Conservation (phyloP, 345 rosid genomes). For the Salix arbutifolia region DNA sequence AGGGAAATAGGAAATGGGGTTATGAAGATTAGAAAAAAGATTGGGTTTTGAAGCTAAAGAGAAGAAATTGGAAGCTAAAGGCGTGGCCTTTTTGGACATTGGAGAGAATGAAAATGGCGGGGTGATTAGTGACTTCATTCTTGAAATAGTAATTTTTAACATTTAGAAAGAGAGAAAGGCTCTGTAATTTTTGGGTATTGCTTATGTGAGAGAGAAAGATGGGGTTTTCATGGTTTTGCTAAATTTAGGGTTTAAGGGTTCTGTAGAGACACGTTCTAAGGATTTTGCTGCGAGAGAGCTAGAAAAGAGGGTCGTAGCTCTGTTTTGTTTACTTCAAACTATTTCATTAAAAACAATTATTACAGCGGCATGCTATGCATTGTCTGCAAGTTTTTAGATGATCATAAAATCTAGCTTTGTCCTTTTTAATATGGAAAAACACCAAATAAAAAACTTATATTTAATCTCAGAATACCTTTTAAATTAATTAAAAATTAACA, state of each 20-base stretch:
- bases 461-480: too few species aligned
- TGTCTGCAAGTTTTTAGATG: too few species aligned
- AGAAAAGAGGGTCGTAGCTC: too few species aligned
- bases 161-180: neutral
- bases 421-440: too few species aligned
- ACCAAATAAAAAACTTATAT: too few species aligned
- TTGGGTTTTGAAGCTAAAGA: conserved; percentile 22
- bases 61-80: conserved; percentile 13
- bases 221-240: neutral
- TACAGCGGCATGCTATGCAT: too few species aligned
- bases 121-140: conserved; percentile 44
- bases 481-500: too few species aligned
- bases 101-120: conserved; percentile 26
- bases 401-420: too few species aligned
- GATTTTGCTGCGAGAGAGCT: neutral
- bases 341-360: too few species aligned
- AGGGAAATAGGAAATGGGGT: conserved; percentile 7
- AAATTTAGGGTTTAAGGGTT: conserved; percentile 36
- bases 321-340: too few species aligned
- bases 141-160: conserved; percentile 19
- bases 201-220: too few species aligned
- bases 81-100: conserved; percentile 20
- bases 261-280: conserved; percentile 5
- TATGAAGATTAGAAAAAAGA: conserved; percentile 18
- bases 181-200: neutral